Percentiles rank a stretch among this genome's conserved stretches.
Evolutionary conservation across 192 early-diverging fungal species (phyloP).

Genomic region (Rhizophagus clarus): DNA sequence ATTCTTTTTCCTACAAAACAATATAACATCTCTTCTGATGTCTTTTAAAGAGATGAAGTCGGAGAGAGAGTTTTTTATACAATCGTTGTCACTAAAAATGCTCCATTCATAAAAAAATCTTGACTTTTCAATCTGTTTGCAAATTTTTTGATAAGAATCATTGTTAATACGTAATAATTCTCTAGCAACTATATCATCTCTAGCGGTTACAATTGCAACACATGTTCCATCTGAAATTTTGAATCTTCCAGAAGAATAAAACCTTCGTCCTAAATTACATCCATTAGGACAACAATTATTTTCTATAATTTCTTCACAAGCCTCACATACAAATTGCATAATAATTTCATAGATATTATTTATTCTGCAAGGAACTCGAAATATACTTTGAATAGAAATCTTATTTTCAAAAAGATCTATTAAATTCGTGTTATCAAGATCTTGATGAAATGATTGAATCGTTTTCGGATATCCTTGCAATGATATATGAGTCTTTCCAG

Average conservation of each 20-base stretch:
- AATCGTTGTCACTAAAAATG: neutral
- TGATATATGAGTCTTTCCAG: neutral
- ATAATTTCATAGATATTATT: neutral
- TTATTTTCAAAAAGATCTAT: neutral
- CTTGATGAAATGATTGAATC: neutral
- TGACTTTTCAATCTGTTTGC: neutral
- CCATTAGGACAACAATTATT: neutral
- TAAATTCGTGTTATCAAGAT: neutral
- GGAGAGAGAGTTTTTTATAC: neutral
- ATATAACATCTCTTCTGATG: neutral
- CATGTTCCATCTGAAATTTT: conserved; percentile 3
- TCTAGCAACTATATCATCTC: neutral
- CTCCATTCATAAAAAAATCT: conserved; percentile 1
- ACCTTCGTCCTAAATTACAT: neutral
- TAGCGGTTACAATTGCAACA: neutral
- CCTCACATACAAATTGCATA: neutral
- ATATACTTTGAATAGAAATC: neutral
- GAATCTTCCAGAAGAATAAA: neutral
- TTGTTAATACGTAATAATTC: neutral
- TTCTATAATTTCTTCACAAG: neutral
- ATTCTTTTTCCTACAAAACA: neutral
- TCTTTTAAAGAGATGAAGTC: neutral
- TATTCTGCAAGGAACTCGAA: conserved; percentile 9
- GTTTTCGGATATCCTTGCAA: neutral
- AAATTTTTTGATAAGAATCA: neutral